Evolutionary conservation across 2,329 filamentous ascomycete species (phyloP).

Genomic region (Epicoccum nigrum): DNA sequence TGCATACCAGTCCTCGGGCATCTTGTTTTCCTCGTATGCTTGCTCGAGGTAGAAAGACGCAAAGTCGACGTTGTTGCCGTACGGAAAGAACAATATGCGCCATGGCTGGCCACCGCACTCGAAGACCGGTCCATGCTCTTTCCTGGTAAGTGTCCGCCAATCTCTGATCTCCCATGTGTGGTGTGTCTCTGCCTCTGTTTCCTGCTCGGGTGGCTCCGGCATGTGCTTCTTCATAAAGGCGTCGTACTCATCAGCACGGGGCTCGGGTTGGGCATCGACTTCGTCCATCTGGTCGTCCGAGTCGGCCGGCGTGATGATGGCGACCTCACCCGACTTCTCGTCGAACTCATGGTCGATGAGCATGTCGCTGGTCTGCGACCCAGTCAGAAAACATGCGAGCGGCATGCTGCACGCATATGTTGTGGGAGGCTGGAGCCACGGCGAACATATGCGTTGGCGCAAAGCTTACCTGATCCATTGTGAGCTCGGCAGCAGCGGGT

Average conservation of each 20-base stretch:
- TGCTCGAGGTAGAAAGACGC: conserved; percentile 97
- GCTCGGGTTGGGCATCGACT: conserved; percentile 59
- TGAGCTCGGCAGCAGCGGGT: conserved; percentile 24
- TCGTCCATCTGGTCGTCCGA: conserved; percentile 62
- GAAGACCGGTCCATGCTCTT: conserved; percentile 88
- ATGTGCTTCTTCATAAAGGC: conserved; percentile 84
- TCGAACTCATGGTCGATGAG: conserved; percentile 67
- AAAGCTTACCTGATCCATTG: conserved; percentile 50
- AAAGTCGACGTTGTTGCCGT: conserved; percentile 91
- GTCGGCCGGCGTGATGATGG: conserved; percentile 66
- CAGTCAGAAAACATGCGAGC: conserved; percentile 3
- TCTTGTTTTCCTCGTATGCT: conserved; percentile 76
- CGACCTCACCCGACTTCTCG: conserved; percentile 66
- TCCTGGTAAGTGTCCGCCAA: conserved; percentile 78
- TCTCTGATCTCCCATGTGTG: conserved; percentile 87
- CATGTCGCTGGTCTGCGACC: conserved; percentile 64
- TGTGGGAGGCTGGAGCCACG: neutral
- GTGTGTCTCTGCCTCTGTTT: conserved; percentile 75
- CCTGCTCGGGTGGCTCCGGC: conserved; percentile 77
- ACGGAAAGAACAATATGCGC: conserved; percentile 95
- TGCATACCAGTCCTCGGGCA: conserved; percentile 90
- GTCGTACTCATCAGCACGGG: conserved; percentile 69
- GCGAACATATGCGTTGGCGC: conserved; percentile 13
- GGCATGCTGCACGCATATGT: conserved; percentile 1
- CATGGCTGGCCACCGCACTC: conserved; percentile 86